Evolutionary conservation across 495 filamentous ascomycete species (phyloP).

Genomic region (Aspergillus olivimuriae): DNA sequence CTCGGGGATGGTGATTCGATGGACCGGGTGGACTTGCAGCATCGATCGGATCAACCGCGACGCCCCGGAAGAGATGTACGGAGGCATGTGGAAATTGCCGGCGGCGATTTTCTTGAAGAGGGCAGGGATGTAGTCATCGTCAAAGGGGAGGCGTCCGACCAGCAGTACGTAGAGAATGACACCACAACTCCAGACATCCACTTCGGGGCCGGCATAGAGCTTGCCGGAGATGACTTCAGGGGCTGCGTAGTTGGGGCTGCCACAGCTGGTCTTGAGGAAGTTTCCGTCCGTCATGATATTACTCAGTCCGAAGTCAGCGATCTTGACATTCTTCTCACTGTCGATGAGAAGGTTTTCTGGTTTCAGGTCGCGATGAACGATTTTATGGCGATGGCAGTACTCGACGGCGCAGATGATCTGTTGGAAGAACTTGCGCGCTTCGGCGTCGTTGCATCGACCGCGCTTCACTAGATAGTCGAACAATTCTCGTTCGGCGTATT

Average conservation of each 20-base stretch:
- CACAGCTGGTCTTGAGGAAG: constrained; percentile 97
- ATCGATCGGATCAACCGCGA: constrained; percentile 80
- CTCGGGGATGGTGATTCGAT: constrained; percentile 86
- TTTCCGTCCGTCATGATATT: constrained; percentile 99
- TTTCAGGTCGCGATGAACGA: constrained; percentile 95
- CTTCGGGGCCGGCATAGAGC: constrained; percentile 94
- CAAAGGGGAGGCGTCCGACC: constrained; percentile 87
- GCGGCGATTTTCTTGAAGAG: constrained; percentile 85
- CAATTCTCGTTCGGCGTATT: constrained; percentile 92
- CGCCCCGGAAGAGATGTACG: constrained; percentile 83
- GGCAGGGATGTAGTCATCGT: constrained; percentile 90
- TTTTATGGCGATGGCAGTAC: constrained; percentile 98
- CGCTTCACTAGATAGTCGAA: constrained; percentile 96
- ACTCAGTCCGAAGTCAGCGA: constrained; percentile 95
- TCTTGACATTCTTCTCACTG: constrained; percentile 93
- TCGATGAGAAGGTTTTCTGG: constrained; percentile 96
- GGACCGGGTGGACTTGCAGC: constrained; percentile 90
- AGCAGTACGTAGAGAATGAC: constrained; percentile 96
- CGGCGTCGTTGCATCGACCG: constrained; percentile 80
- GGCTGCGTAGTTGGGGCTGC: constrained; percentile 95
- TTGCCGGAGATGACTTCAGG: constrained; percentile 98
- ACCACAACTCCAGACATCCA: constrained; percentile 98
- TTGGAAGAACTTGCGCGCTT: constrained; percentile 94
- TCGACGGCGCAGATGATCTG: constrained; percentile 99
- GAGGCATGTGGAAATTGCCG: constrained; percentile 81